phyloP scores from a whole-genome alignment of 2,329 filamentous ascomycete species.

The Penicillium freii region DNA sequence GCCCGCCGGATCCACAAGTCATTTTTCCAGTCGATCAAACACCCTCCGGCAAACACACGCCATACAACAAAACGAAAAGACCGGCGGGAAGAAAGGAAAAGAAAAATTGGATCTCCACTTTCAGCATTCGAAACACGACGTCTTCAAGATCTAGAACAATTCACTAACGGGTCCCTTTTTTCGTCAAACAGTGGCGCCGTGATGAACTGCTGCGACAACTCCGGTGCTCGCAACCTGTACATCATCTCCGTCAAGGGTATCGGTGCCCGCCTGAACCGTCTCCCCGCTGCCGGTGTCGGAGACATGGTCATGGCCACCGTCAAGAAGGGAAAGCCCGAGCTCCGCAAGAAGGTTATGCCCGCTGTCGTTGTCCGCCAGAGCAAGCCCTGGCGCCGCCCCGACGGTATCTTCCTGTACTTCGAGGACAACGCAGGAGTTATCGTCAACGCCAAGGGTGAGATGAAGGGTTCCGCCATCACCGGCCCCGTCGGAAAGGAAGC shows the following conservation, averaged over 20 bases:
- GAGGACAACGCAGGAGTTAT: conserved; percentile 99
- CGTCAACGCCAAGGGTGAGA: conserved; percentile 99
- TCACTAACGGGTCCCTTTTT: conserved; percentile 20
- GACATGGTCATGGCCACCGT: conserved; percentile 99
- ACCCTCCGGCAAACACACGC: background rate
- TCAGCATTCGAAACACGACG: conserved; percentile 15
- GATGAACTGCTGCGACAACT: conserved; percentile 99
- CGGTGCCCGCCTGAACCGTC: conserved; percentile 93
- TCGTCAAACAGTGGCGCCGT: conserved; percentile 75
- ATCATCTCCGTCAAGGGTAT: conserved; percentile 99
- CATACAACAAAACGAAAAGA: background rate
- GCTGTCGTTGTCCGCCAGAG: conserved; percentile 97
- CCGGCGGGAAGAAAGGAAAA: conserved; percentile 6
- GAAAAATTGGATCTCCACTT: conserved; percentile 6
- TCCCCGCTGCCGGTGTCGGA: conserved; percentile 95
- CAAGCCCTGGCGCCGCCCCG: conserved; percentile 98
- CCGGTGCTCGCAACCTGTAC: conserved; percentile 96
- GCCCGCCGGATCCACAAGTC: conserved; percentile 11
- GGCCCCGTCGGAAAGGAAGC: conserved; percentile 99
- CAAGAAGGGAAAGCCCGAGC: conserved; percentile 99
- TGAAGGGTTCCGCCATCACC: conserved; percentile 99
- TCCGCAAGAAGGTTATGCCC: conserved; percentile 99
- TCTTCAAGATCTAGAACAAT: conserved; percentile 20
- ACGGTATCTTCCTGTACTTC: conserved; percentile 99
- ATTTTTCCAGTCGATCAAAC: conserved; percentile 14